Percentiles rank a stretch among this genome's conserved stretches.
phyloP scores from a whole-genome alignment of 2,329 filamentous ascomycete species.

The Grosmannia serpens region DNA sequence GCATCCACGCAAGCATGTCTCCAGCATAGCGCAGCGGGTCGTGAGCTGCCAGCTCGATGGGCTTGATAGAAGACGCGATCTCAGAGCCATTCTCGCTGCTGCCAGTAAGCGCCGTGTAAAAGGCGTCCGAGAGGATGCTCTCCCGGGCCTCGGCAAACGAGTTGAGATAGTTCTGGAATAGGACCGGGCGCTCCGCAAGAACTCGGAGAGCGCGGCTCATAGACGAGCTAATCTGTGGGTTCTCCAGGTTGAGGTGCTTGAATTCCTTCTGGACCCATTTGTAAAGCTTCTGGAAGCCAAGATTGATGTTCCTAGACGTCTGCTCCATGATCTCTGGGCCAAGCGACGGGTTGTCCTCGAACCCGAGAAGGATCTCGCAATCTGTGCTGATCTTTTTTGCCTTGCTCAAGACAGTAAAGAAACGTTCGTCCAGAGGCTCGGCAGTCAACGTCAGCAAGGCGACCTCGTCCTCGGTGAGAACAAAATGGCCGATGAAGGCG shows the following conservation, averaged over 20 bases:
- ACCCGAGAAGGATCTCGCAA: slow-evolving; percentile 78
- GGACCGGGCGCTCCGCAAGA: slow-evolving; percentile 73
- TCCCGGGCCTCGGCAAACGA: slow-evolving; percentile 87
- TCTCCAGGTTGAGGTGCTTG: slow-evolving; percentile 83
- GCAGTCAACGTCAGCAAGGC: slow-evolving; percentile 63
- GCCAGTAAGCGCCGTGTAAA: slow-evolving; percentile 80
- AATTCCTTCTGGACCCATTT: slow-evolving; percentile 93
- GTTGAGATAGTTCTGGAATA: slow-evolving; percentile 90
- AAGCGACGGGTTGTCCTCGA: slow-evolving; percentile 81
- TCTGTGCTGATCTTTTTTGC: slow-evolving; percentile 83
- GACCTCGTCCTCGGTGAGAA: slow-evolving; percentile 71
- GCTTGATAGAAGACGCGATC: slow-evolving; percentile 58
- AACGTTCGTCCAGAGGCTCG: slow-evolving; percentile 73
- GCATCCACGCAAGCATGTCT: slow-evolving; percentile 96
- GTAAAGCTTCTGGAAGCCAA: slow-evolving; percentile 90
- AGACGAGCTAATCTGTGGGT: slow-evolving; percentile 77
- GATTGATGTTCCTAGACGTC: slow-evolving; percentile 74
- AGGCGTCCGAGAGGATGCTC: slow-evolving; percentile 74
- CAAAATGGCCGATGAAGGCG: slow-evolving; percentile 72
- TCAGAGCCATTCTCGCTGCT: neutral
- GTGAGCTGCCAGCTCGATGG: slow-evolving; percentile 88
- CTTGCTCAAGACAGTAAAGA: slow-evolving; percentile 66
- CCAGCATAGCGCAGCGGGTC: slow-evolving; percentile 86
- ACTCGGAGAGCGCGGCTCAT: slow-evolving; percentile 78
- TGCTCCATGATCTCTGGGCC: slow-evolving; percentile 88